Conservation (phyloP, 139 green algal genomes). For the Closterium sp. region DNA sequence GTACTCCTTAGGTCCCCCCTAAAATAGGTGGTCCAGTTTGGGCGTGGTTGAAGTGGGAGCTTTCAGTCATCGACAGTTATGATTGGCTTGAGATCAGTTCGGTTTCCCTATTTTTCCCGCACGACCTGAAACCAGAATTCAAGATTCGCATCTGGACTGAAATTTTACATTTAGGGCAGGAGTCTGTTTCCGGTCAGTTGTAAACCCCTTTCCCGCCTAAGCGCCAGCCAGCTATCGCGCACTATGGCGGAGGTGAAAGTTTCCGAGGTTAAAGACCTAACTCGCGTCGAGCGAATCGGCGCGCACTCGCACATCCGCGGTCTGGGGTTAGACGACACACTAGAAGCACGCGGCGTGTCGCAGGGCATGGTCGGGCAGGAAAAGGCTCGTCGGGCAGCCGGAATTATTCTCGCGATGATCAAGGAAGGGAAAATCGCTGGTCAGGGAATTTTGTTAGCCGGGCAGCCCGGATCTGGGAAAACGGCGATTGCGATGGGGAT, state of each 20-base stretch:
- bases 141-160: too few species aligned
- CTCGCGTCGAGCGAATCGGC: constrained; percentile 93
- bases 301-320: constrained; percentile 97
- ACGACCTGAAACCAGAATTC: too few species aligned
- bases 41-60: too few species aligned
- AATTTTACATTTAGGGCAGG: too few species aligned
- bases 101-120: too few species aligned
- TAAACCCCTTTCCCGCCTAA: background rate
- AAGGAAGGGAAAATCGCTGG: constrained; percentile 93
- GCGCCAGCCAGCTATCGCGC: too few species aligned
- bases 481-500: constrained; percentile 97
- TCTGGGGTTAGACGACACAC: constrained; percentile 88
- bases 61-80: too few species aligned
- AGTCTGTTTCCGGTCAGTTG: too few species aligned
- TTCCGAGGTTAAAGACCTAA: constrained; percentile 72
- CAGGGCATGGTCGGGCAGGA: constrained; percentile 96
- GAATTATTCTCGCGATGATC: constrained; percentile 96
- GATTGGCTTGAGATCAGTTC: too few species aligned
- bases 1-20: too few species aligned
- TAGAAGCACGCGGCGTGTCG: constrained; percentile 86
- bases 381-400: constrained; percentile 76
- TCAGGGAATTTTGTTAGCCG: constrained; percentile 87
- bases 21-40: too few species aligned
- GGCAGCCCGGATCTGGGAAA: constrained; percentile 94
- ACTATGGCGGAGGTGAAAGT: constrained; percentile 4